Conservation (phyloP, 345 rosid species). For the Stellera chamaejasme region DNA sequence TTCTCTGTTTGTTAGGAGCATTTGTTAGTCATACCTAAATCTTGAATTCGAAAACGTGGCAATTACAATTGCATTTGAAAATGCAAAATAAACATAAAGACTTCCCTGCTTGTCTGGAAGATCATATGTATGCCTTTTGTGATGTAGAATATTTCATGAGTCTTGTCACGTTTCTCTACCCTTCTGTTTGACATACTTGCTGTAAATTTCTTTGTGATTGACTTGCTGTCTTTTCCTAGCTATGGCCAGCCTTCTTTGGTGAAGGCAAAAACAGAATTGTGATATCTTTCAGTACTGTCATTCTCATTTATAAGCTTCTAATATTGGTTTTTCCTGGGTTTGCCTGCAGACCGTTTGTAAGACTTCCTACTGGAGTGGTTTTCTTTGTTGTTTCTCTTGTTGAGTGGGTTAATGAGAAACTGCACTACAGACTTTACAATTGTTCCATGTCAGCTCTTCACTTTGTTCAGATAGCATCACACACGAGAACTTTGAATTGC, state of each 20-base stretch:
- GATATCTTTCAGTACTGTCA: not conserved
- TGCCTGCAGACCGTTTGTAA: constrained; percentile 68
- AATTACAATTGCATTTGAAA: no score
- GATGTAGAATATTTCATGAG: no score
- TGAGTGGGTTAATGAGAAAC: constrained; percentile 45
- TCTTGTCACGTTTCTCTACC: not conserved
- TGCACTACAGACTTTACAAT: constrained; percentile 27
- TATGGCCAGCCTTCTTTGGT: not conserved
- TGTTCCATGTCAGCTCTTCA: constrained; percentile 37
- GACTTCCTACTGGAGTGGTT: constrained; percentile 46
- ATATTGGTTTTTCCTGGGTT: constrained; percentile 5
- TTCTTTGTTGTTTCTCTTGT: constrained; percentile 32
- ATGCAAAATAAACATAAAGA: not conserved
- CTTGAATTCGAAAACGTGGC: no score
- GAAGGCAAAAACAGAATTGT: not conserved
- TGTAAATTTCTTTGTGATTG: not conserved
- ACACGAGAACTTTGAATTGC: constrained; percentile 75
- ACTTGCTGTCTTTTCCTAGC: not conserved
- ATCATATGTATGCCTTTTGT: not conserved
- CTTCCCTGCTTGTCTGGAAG: constrained; percentile 3
- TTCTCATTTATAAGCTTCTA: constrained; percentile 1
- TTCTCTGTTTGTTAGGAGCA: no score
- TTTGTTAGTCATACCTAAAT: no score
- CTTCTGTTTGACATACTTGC: constrained; percentile 5
- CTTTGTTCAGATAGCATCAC: constrained; percentile 51